Conservation (phyloP, 768 basidiomycete species). For the Strobilomyces dryophilus region DNA sequence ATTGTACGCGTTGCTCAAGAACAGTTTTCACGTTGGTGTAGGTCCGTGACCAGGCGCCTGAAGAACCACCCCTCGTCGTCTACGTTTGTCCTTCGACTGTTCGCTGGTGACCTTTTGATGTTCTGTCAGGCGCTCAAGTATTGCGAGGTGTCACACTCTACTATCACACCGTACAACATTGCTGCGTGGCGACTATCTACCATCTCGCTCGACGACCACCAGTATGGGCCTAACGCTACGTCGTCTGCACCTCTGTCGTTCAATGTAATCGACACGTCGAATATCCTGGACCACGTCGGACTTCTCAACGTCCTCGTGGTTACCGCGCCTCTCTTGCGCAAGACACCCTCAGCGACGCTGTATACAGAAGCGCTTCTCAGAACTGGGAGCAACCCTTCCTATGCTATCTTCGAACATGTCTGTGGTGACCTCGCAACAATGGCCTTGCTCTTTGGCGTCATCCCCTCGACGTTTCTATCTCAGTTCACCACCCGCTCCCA, state of each 20-base stretch:
- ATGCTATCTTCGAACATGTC: conserved; percentile 14
- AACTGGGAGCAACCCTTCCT: conserved; percentile 8
- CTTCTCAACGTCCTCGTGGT: conserved; percentile 26
- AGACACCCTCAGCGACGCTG: conserved; percentile 17
- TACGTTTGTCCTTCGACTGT: conserved; percentile 26
- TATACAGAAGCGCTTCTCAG: conserved; percentile 27
- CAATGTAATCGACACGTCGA: conserved; percentile 31
- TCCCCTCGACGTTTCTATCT: conserved; percentile 19
- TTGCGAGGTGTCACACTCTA: conserved; percentile 5
- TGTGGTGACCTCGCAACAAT: conserved; percentile 26
- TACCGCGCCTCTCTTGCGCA: conserved; percentile 20
- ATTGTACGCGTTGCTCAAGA: conserved; percentile 13
- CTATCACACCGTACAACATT: conserved; percentile 16
- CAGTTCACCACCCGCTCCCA: conserved; percentile 26
- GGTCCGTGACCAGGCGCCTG: conserved; percentile 11
- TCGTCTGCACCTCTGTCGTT: conserved; percentile 24
- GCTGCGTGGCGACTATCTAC: conserved; percentile 23
- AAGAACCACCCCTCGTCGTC: conserved; percentile 3
- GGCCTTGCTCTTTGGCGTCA: conserved; percentile 9
- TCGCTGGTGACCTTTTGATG: conserved; percentile 25
- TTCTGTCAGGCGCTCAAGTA: conserved; percentile 21
- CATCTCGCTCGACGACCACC: conserved; percentile 17
- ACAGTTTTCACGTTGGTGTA: conserved; percentile 27
- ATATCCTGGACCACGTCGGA: conserved; percentile 24
- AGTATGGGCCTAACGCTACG: conserved; percentile 11